Conservation (phyloP, 805 yeast species). For the Wilhelminamyces savonicus region DNA sequence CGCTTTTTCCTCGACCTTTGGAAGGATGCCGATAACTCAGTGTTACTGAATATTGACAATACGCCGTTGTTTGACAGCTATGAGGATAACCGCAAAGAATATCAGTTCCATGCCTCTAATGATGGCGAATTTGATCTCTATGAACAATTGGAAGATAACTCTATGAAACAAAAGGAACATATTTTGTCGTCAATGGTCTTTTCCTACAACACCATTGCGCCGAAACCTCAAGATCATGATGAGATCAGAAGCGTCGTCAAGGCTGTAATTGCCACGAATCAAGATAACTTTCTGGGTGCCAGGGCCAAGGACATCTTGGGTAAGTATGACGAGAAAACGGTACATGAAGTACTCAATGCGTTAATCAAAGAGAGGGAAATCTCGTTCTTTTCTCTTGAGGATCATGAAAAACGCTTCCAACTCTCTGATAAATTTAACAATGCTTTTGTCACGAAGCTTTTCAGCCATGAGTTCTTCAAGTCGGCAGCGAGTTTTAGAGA, state of each 20-base stretch:
- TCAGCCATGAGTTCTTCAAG: slow-evolving; percentile 31
- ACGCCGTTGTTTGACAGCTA: slow-evolving; percentile 35
- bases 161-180: slow-evolving; percentile 69
- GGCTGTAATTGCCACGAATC: slow-evolving; percentile 54
- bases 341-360: slow-evolving; percentile 43
- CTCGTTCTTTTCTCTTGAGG: slow-evolving; percentile 36
- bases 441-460: slow-evolving; percentile 32
- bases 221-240: slow-evolving; percentile 13
- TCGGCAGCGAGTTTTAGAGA: slow-evolving; percentile 42
- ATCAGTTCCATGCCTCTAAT: slow-evolving; percentile 31
- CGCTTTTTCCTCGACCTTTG: slow-evolving; percentile 54
- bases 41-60: slow-evolving; percentile 18
- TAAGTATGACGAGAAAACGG: slow-evolving; percentile 38
- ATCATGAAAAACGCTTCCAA: slow-evolving; percentile 41
- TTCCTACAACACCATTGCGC: slow-evolving; percentile 19
- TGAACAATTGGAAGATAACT: slow-evolving; percentile 47
- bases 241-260: slow-evolving; percentile 38
- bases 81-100: slow-evolving; percentile 43
- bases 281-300: slow-evolving; percentile 39
- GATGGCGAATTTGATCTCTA: slow-evolving; percentile 13
- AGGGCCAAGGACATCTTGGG: slow-evolving; percentile 43
- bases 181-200: slow-evolving; percentile 42
- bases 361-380: slow-evolving; percentile 55
- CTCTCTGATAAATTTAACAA: slow-evolving; percentile 48
- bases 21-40: slow-evolving; percentile 46